Conservation (phyloP, 441 rosid genomes). For the Pelargonium australe region DNA sequence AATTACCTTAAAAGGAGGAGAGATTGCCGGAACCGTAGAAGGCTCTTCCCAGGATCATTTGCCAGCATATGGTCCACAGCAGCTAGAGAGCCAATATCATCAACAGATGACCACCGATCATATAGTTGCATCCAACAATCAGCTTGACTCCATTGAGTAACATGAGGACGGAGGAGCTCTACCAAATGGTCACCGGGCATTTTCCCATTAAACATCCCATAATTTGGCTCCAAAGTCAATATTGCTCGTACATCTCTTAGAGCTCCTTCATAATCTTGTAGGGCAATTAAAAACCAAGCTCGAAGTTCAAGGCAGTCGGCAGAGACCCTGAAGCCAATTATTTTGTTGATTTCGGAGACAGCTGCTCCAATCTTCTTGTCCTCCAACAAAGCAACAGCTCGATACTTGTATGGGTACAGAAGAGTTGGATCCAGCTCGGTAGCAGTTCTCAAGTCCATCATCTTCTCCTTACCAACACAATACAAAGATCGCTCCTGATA, state of each 20-base stretch:
- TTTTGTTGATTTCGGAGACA: slow-evolving; percentile 64
- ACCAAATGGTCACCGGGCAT: slow-evolving; percentile 65
- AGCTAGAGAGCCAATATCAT: slow-evolving; percentile 88
- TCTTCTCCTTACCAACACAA: slow-evolving; percentile 69
- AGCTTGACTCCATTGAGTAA: slow-evolving; percentile 74
- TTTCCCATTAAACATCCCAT: slow-evolving; percentile 66
- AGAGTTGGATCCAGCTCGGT: slow-evolving; percentile 84
- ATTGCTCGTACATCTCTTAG: slow-evolving; percentile 78
- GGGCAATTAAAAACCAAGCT: slow-evolving; percentile 73
- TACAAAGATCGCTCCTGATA: slow-evolving; percentile 84
- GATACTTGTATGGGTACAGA: slow-evolving; percentile 75
- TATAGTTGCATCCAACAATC: slow-evolving; percentile 97
- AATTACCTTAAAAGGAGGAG: slow-evolving; percentile 70
- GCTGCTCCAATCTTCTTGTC: slow-evolving; percentile 59
- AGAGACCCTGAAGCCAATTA: slow-evolving; percentile 68
- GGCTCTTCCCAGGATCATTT: slow-evolving; percentile 86
- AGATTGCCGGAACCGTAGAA: slow-evolving; percentile 80
- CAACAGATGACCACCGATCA: slow-evolving; percentile 96
- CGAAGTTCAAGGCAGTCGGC: slow-evolving; percentile 91
- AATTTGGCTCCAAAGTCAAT: slow-evolving; percentile 69
- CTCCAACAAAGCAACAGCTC: slow-evolving; percentile 65
- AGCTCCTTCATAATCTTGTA: slow-evolving; percentile 75
- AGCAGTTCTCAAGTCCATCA: slow-evolving; percentile 59
- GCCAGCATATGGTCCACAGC: slow-evolving; percentile 89
- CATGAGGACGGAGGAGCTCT: slow-evolving; percentile 63